Conservation (phyloP, 2,329 filamentous ascomycete species). For the Macrophomina tecta region DNA sequence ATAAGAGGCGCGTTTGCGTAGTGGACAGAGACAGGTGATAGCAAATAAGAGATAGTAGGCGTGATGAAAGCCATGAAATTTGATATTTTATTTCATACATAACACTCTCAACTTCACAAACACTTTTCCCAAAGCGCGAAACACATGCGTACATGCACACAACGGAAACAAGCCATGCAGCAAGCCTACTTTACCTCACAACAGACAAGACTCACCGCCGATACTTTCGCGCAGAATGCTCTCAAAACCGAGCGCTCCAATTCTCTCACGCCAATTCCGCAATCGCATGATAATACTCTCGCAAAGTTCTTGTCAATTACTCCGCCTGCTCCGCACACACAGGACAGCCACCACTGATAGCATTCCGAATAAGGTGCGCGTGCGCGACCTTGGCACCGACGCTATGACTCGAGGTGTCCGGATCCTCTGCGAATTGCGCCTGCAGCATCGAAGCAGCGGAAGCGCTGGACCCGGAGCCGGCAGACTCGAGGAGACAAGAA, state of each 20-base stretch:
- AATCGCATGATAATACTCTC: not conserved
- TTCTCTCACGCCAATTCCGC: not conserved
- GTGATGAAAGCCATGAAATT: no score
- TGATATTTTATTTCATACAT: no score
- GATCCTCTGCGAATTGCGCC: conserved; percentile 42
- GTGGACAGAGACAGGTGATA: no score
- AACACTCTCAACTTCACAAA: no score
- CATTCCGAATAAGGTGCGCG: conserved; percentile 76
- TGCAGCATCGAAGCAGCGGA: conserved; percentile 53
- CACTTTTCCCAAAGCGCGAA: no score
- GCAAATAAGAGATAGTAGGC: no score
- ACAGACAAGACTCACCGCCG: not conserved
- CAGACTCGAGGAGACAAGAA: conserved; percentile 66
- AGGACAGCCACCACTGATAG: conserved; percentile 66
- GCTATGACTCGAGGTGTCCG: conserved; percentile 61
- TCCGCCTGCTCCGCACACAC: conserved; percentile 26
- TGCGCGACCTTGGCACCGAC: conserved; percentile 88
- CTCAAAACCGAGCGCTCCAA: not conserved
- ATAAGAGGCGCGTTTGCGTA: no score
- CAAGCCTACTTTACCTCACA: no score
- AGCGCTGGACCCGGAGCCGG: conserved; percentile 41
- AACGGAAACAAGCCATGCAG: no score
- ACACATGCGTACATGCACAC: no score
- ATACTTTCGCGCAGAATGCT: not conserved
- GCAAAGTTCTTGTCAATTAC: not conserved